These are phyloP conservation scores for Dendrobium huoshanense DNA, from an alignment of 106 monocot genomes.

Conservation along the genomic window DNA sequence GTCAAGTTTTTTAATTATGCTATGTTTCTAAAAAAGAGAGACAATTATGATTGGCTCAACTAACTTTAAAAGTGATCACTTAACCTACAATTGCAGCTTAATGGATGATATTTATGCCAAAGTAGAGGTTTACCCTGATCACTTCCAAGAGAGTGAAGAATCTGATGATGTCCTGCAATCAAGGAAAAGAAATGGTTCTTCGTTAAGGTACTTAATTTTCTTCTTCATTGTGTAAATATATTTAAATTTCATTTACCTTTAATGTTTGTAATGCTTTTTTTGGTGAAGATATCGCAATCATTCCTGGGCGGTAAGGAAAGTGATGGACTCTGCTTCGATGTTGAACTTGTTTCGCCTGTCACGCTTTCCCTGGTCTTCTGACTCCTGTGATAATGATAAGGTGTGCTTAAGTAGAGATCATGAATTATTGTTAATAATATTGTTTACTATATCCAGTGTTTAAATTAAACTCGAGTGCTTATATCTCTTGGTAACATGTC, in stretches of 20 bases:
- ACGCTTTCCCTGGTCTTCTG: constrained; percentile 51
- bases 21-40: neutral
- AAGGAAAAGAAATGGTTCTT: constrained; percentile 24
- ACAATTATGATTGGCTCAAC: neutral
- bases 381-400: constrained; percentile 43
- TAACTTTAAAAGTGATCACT: neutral
- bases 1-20: neutral
- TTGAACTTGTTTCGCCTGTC: constrained; percentile 62
- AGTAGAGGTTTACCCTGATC: constrained; percentile 53
- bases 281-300: constrained; percentile 48
- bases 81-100: constrained; percentile 1
- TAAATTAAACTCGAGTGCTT: neutral
- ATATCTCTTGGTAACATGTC: neutral
- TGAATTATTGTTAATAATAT: neutral
- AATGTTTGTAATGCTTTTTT: constrained; percentile 3
- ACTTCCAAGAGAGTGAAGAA: constrained; percentile 48
- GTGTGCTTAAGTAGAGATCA: constrained; percentile 14
- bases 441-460: neutral
- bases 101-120: constrained; percentile 83
- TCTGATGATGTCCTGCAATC: constrained; percentile 28
- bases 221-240: neutral
- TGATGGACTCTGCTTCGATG: constrained; percentile 61
- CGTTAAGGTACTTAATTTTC: constrained; percentile 44
- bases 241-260: constrained; percentile 5
- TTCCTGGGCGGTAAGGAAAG: constrained; percentile 35